Conservation (phyloP, 495 filamentous ascomycete species). For the Trichoderma virens region DNA sequence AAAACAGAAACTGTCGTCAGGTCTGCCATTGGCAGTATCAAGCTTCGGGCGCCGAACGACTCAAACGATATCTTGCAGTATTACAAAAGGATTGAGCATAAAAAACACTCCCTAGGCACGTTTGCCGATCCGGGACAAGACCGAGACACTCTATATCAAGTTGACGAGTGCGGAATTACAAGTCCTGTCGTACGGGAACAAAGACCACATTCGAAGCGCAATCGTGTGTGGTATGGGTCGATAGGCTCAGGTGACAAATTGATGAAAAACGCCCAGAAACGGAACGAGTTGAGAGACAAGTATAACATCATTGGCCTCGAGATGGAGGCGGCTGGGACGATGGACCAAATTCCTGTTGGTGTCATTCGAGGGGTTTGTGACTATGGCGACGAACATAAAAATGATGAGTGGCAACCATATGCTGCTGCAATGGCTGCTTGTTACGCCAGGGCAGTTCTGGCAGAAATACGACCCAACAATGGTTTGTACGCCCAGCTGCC, state of each 20-base stretch:
- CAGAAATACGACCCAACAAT: conserved; percentile 9
- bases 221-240: conserved; percentile 22
- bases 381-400: conserved; percentile 34
- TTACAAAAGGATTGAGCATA: conserved; percentile 19
- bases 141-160: conserved; percentile 16
- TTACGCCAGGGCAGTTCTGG: conserved; percentile 29
- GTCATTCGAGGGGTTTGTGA: conserved; percentile 35
- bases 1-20: conserved; percentile 19
- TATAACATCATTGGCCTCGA: conserved; percentile 21
- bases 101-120: conserved; percentile 13
- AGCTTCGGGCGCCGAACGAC: conserved; percentile 12
- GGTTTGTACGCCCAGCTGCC: not conserved
- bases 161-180: conserved; percentile 11
- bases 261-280: conserved; percentile 19
- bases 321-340: conserved; percentile 23
- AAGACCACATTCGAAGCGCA: conserved; percentile 17
- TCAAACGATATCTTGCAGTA: conserved; percentile 14
- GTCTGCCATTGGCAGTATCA: conserved; percentile 21
- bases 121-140: conserved; percentile 24
- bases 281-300: conserved; percentile 20
- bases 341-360: conserved; percentile 22
- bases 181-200: conserved; percentile 11
- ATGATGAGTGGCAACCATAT: conserved; percentile 30
- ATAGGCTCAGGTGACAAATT: conserved; percentile 27
- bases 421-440: conserved; percentile 33